Conservation (phyloP, 345 rosid genomes). For the Populus simonii region DNA sequence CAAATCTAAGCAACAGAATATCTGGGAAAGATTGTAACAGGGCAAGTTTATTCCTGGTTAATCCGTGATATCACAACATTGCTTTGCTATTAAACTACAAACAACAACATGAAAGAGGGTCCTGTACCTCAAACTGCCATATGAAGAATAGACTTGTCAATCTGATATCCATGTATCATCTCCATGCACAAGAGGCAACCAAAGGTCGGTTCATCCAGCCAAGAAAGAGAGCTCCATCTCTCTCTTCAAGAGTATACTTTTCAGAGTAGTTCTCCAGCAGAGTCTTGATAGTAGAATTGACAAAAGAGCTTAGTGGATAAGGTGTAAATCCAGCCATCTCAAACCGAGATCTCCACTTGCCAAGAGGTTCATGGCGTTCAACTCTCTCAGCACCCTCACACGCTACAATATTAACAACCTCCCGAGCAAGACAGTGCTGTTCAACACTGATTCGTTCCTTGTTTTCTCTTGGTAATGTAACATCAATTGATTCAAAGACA, state of each 20-base stretch:
- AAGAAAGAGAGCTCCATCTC: constrained; percentile 69
- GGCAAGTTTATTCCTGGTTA: constrained; percentile 3
- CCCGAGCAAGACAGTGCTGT: constrained; percentile 97
- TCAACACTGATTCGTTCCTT: constrained; percentile 81
- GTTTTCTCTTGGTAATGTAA: constrained; percentile 67
- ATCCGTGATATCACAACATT: neutral
- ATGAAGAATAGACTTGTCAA: neutral
- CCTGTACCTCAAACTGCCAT: constrained; percentile 6
- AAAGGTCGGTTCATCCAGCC: constrained; percentile 86
- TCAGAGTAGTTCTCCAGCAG: constrained; percentile 61
- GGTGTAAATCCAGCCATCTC: constrained; percentile 87
- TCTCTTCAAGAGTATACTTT: constrained; percentile 71
- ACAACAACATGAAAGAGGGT: constrained; percentile 3
- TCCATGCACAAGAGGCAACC: constrained; percentile 83
- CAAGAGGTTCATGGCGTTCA: constrained; percentile 78
- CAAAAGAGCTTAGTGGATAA: constrained; percentile 59
- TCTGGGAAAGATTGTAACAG: neutral
- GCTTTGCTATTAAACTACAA: constrained; percentile 7
- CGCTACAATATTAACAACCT: constrained; percentile 84
- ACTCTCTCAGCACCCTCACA: constrained; percentile 91
- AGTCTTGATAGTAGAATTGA: constrained; percentile 68
- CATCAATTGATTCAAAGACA: constrained; percentile 75
- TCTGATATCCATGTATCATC: constrained; percentile 28
- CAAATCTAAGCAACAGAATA: no score
- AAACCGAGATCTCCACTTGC: constrained; percentile 85